Conservation (phyloP, 2,329 filamentous ascomycete genomes). For the Pseudopyrenochaeta lycopersici region DNA sequence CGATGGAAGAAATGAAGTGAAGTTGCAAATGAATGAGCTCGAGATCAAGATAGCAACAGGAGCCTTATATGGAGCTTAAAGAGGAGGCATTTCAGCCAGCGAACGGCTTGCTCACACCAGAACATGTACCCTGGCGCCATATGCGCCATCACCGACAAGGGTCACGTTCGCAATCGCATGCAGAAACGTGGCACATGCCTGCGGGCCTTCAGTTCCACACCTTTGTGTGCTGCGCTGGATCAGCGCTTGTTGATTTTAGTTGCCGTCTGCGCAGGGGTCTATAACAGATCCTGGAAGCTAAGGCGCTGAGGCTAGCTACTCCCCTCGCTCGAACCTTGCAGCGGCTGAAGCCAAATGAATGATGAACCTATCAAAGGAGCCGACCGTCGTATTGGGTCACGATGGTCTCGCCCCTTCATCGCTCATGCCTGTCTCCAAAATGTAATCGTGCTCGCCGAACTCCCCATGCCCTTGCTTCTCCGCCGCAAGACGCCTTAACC, state of each 20-base stretch:
- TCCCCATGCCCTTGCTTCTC: conserved; percentile 3
- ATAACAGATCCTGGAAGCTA: conserved; percentile 25
- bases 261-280: conserved; percentile 25
- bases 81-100: conserved; percentile 13
- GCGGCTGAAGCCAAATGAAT: conserved; percentile 11
- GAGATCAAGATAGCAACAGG: not conserved
- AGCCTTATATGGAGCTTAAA: conserved; percentile 18
- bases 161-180: conserved; percentile 27
- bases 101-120: conserved; percentile 20
- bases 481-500: conserved; percentile 15
- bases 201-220: conserved; percentile 20
- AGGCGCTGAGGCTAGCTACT: conserved; percentile 23
- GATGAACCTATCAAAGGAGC: conserved; percentile 12
- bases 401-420: not conserved
- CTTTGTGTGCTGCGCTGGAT: conserved; percentile 21
- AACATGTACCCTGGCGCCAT: conserved; percentile 28
- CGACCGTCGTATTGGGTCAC: conserved; percentile 1
- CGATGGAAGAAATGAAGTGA: not conserved
- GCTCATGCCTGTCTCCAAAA: conserved; percentile 11
- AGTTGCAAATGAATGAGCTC: not conserved
- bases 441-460: conserved; percentile 19
- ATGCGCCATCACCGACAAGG: conserved; percentile 22
- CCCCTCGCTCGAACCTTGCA: conserved; percentile 14
- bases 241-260: conserved; percentile 27
- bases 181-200: conserved; percentile 32